Percentiles rank a stretch among this genome's conserved stretches.
These are phyloP conservation scores for Sphaerostilbella broomeana DNA, from an alignment of 2,329 filamentous ascomycete species.

Conservation along the genomic window DNA sequence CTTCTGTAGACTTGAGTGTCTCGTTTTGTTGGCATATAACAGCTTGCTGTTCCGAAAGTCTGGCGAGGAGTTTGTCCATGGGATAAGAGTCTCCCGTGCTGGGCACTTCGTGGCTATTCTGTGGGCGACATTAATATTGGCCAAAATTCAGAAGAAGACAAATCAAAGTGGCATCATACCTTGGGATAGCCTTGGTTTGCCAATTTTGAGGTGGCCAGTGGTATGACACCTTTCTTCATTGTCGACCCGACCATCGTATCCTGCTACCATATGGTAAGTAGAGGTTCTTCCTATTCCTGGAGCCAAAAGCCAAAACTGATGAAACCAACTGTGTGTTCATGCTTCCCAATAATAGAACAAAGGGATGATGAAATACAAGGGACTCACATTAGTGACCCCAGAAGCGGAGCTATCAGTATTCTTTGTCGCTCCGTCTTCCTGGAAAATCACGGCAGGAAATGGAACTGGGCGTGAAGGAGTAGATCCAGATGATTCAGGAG, in stretches of 20 bases:
- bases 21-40: conserved; percentile 54
- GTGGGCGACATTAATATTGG: too few relatives aligned
- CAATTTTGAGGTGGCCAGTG: conserved; percentile 47
- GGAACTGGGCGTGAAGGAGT: conserved; percentile 22
- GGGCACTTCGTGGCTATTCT: conserved; percentile 39
- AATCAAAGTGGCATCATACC: too few relatives aligned
- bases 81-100: conserved; percentile 37
- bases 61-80: conserved; percentile 68
- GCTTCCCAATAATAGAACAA: neutral
- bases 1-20: conserved; percentile 39
- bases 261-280: conserved; percentile 10
- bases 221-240: conserved; percentile 38
- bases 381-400: conserved; percentile 17
- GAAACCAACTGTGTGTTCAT: neutral
- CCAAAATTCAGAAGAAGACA: too few relatives aligned
- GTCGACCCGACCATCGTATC: conserved; percentile 16
- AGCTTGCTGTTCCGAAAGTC: conserved; percentile 64
- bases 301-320: neutral
- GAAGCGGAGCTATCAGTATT: conserved; percentile 14
- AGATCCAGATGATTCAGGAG: conserved; percentile 22
- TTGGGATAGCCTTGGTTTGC: conserved; percentile 49
- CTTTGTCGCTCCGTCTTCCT: conserved; percentile 18
- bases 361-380: neutral
- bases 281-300: neutral
- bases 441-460: conserved; percentile 13